phyloP scores from a whole-genome alignment of 106 monocot species.

The Platanthera zijinensis region DNA sequence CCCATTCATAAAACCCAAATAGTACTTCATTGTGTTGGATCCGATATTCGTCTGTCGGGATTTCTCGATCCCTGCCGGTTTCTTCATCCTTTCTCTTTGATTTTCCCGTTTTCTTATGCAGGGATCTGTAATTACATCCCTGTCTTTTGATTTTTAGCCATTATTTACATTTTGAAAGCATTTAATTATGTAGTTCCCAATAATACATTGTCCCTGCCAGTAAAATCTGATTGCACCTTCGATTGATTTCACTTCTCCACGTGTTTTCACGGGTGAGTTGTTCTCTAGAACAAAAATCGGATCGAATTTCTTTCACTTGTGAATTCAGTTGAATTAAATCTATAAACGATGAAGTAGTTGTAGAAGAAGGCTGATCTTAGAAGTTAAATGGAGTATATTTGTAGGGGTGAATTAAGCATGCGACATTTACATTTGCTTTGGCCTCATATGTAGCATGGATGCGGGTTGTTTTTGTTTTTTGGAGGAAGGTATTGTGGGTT shows the following conservation, averaged over 20 bases:
- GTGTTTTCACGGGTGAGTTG: constrained; percentile 4
- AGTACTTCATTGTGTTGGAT: too few species aligned
- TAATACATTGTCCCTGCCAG: not conserved
- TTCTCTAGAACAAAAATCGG: not conserved
- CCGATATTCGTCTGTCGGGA: too few species aligned
- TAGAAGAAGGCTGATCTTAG: constrained; percentile 11
- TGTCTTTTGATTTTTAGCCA: too few species aligned
- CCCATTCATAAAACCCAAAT: too few species aligned
- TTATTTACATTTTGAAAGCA: too few species aligned
- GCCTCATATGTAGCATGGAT: constrained; percentile 19
- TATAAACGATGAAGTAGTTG: constrained; percentile 6
- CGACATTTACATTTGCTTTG: constrained; percentile 17
- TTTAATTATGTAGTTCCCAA: too few species aligned
- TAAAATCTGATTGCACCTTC: not conserved
- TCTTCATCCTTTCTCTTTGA: too few species aligned
- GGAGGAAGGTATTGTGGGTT: constrained; percentile 26
- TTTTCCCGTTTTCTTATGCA: too few species aligned
- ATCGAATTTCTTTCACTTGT: constrained; percentile 10
- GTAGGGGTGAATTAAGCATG: constrained; percentile 17
- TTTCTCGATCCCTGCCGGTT: too few species aligned
- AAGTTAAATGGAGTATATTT: constrained; percentile 10
- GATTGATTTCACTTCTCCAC: constrained; percentile 12
- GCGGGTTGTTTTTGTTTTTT: constrained; percentile 17
- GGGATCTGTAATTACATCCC: too few species aligned
- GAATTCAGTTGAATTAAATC: constrained; percentile 10